Conservation (phyloP, 2,329 filamentous ascomycete species). For the Aspergillus caelatus region DNA sequence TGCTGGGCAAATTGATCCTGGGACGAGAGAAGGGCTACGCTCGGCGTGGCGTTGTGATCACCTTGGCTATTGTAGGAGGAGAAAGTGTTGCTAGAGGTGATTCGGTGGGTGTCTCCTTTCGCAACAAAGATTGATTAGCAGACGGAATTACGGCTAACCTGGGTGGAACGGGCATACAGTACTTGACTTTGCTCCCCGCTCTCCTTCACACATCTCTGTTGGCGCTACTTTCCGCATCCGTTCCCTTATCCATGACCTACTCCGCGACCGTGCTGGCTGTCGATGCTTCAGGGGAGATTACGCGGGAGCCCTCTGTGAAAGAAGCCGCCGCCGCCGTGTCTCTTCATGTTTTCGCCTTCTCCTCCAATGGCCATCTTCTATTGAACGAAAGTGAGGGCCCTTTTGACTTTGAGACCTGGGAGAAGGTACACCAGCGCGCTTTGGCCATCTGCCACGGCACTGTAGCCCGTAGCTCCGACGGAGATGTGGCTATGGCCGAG, state of each 20-base stretch:
- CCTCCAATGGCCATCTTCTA: conserved; percentile 71
- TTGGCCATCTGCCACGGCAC: conserved; percentile 64
- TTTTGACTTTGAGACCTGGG: conserved; percentile 78
- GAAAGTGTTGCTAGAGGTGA: conserved; percentile 39
- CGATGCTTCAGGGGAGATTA: conserved; percentile 44
- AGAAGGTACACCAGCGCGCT: conserved; percentile 67
- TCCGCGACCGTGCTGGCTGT: conserved; percentile 68
- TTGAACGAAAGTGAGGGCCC: conserved; percentile 79
- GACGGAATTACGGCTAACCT: conserved; percentile 12
- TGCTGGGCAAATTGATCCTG: conserved; percentile 44
- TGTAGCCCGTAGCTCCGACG: conserved; percentile 38
- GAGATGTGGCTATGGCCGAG: conserved; percentile 50
- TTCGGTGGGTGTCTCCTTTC: conserved; percentile 33
- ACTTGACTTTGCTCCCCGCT: conserved; percentile 77
- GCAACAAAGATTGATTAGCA: conserved; percentile 2
- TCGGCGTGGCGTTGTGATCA: conserved; percentile 47
- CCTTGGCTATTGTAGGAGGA: conserved; percentile 44
- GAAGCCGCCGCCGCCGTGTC: conserved; percentile 68
- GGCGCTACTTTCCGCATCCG: conserved; percentile 76
- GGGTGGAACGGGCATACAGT: conserved; percentile 51
- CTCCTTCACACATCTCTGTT: conserved; percentile 79
- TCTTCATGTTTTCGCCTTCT: conserved; percentile 81
- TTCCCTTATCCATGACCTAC: conserved; percentile 76
- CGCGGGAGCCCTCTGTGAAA: conserved; percentile 64
- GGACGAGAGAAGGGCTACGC: conserved; percentile 47